Evolutionary conservation across 306 rosid genomes (phyloP).

Genomic region (Prunus mira): DNA sequence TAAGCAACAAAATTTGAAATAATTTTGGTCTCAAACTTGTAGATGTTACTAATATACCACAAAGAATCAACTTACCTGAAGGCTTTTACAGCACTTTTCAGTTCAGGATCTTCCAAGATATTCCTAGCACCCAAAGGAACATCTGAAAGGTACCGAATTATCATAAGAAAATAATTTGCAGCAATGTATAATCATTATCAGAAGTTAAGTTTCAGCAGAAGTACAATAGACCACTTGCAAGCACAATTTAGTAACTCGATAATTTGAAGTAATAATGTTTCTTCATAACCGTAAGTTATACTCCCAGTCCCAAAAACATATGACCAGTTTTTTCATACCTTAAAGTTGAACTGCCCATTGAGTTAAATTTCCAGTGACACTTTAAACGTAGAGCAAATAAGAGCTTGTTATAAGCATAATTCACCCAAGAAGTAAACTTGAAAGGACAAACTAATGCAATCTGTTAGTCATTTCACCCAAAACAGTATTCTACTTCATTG

Average conservation of each 20-base stretch:
- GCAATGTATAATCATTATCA: neutral
- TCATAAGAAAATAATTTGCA: neutral
- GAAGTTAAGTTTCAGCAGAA: neutral
- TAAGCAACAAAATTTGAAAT: neutral
- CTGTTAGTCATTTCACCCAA: neutral
- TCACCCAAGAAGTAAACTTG: neutral
- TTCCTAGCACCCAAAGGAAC: constrained; percentile 82
- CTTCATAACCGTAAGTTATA: neutral
- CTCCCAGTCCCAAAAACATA: neutral
- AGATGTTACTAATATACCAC: neutral
- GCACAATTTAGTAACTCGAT: neutral
- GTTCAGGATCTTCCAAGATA: constrained; percentile 76
- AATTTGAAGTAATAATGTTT: neutral
- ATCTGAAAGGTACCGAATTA: constrained; percentile 43
- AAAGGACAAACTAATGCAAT: neutral
- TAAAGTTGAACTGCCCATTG: neutral
- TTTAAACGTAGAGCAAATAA: neutral
- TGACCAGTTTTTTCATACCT: neutral
- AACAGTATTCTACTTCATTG: neutral
- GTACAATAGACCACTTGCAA: neutral
- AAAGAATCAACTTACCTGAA: constrained; percentile 45
- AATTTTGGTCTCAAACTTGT: neutral
- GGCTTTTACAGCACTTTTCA: constrained; percentile 83
- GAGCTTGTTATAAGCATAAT: neutral
- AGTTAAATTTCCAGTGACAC: neutral